Conservation (phyloP, 2,329 filamentous ascomycete species). For the Metarhizium anisopliae region DNA sequence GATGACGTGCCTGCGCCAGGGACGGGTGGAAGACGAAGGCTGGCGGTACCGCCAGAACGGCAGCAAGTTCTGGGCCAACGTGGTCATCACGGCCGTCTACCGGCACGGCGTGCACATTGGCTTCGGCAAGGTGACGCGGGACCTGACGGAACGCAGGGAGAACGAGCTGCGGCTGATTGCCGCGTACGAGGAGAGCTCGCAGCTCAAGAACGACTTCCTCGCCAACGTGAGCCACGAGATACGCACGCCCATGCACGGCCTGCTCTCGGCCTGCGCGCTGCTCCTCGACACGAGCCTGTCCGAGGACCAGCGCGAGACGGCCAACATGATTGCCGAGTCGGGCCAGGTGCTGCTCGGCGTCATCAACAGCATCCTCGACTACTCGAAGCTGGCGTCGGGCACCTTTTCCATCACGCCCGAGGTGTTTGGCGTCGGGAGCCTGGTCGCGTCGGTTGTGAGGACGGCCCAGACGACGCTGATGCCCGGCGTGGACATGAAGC, state of each 20-base stretch:
- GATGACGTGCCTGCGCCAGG: slow-evolving; percentile 41
- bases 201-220: slow-evolving; percentile 51
- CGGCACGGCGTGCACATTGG: slow-evolving; percentile 43
- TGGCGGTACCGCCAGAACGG: slow-evolving; percentile 52
- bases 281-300: slow-evolving; percentile 45
- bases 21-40: slow-evolving; percentile 48
- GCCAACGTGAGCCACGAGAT: slow-evolving; percentile 59
- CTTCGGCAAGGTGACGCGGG: slow-evolving; percentile 50
- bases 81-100: slow-evolving; percentile 48
- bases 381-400: slow-evolving; percentile 53
- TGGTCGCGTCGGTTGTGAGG: slow-evolving; percentile 39
- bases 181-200: slow-evolving; percentile 54
- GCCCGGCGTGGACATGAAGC: slow-evolving; percentile 36
- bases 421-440: slow-evolving; percentile 36
- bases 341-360: slow-evolving; percentile 49
- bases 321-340: slow-evolving; percentile 49
- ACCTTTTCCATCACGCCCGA: slow-evolving; percentile 47
- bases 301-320: slow-evolving; percentile 45
- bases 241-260: slow-evolving; percentile 55
- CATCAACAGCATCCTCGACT: slow-evolving; percentile 60
- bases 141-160: slow-evolving; percentile 46
- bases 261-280: slow-evolving; percentile 49
- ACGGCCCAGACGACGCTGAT: slow-evolving; percentile 37
- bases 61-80: slow-evolving; percentile 51
- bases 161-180: slow-evolving; percentile 45